Evolutionary conservation across 2,329 filamentous ascomycete genomes (phyloP).

Genomic region (Penicillium concentricum): DNA sequence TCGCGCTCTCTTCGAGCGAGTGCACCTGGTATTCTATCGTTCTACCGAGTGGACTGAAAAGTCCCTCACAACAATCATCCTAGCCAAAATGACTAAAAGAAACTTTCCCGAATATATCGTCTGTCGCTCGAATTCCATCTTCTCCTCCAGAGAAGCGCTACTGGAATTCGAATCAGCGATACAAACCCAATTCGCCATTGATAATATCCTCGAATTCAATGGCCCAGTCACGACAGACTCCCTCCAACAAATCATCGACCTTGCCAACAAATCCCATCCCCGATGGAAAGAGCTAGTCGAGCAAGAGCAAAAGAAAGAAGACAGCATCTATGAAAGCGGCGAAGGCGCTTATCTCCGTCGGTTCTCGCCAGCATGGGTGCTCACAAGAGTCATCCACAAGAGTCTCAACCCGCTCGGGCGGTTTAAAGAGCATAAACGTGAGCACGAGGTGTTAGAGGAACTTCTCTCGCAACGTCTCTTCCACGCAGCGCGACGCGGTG

Average conservation of each 20-base stretch:
- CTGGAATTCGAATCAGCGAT: constrained; percentile 89
- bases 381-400: constrained; percentile 91
- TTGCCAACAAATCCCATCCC: constrained; percentile 72
- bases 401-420: constrained; percentile 74
- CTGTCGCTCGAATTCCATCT: constrained; percentile 85
- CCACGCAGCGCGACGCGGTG: constrained; percentile 77
- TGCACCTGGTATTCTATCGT: constrained; percentile 93
- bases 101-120: constrained; percentile 92
- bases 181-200: constrained; percentile 75
- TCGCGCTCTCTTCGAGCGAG: constrained; percentile 83
- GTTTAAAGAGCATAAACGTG: constrained; percentile 74
- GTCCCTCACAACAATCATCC: constrained; percentile 88
- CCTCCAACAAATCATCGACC: constrained; percentile 65
- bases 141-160: constrained; percentile 69
- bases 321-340: constrained; percentile 71
- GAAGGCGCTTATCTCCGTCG: constrained; percentile 87
- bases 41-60: constrained; percentile 98
- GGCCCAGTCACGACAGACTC: constrained; percentile 66
- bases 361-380: constrained; percentile 88
- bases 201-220: constrained; percentile 77
- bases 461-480: constrained; percentile 80
- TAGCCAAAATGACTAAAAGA: constrained; percentile 81
- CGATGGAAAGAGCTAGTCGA: constrained; percentile 73
- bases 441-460: constrained; percentile 71
- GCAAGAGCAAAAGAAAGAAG: constrained; percentile 77